Percentiles rank a stretch among this genome's conserved stretches.
Evolutionary conservation across 768 basidiomycete genomes (phyloP).

Genomic region (Boletellus emodensis): DNA sequence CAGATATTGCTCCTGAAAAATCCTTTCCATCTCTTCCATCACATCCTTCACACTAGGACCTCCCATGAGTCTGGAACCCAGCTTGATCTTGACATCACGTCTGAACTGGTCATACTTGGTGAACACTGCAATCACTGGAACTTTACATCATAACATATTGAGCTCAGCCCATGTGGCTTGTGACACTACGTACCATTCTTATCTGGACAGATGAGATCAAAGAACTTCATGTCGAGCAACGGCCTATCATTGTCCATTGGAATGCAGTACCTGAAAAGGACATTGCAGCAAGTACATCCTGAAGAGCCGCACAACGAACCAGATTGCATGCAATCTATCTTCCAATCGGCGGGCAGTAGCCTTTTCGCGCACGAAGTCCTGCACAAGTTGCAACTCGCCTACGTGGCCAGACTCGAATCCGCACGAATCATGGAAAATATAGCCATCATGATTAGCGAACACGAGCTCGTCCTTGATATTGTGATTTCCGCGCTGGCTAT

Average conservation of each 20-base stretch:
- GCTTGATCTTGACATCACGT: neutral
- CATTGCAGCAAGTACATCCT: neutral
- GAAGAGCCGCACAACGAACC: neutral
- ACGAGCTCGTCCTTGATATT: neutral
- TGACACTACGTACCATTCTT: neutral
- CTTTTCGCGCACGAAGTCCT: neutral
- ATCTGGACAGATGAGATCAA: neutral
- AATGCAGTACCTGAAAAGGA: neutral
- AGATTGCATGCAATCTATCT: neutral
- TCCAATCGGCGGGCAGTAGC: neutral
- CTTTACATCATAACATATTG: neutral
- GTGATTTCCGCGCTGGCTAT: neutral
- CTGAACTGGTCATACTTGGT: neutral
- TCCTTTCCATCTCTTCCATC: neutral
- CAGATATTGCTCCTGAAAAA: neutral
- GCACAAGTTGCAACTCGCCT: neutral
- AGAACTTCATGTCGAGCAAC: neutral
- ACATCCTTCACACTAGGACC: neutral
- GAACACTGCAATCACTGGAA: neutral
- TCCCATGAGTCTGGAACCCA: neutral
- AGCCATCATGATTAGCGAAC: neutral
- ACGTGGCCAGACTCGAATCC: neutral
- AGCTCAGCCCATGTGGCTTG: neutral
- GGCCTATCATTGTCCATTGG: neutral
- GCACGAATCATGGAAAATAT: neutral